Conservation (phyloP, 2,329 filamentous ascomycete genomes). For the Phialophora macrospora region DNA sequence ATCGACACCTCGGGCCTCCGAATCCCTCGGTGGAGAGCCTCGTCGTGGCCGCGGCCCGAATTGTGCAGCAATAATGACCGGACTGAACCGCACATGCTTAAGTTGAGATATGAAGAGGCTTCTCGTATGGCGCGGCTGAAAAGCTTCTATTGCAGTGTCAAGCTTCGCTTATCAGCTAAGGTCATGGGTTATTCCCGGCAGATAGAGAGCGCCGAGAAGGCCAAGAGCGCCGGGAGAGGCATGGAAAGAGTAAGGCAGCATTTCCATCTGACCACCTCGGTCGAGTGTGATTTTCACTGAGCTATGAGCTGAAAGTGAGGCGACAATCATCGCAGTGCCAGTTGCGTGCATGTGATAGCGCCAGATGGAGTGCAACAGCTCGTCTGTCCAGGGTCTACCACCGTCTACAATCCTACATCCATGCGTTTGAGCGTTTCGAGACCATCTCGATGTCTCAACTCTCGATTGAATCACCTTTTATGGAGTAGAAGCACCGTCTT, state of each 20-base stretch:
- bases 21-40: not conserved
- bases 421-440: not conserved
- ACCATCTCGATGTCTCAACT: too few species aligned
- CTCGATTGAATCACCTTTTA: too few species aligned
- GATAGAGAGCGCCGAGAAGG: too few species aligned
- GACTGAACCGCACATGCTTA: not conserved
- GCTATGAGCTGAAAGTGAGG: not conserved
- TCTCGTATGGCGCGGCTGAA: not conserved
- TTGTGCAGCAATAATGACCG: not conserved
- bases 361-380: not conserved
- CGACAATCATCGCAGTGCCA: not conserved
- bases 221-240: not conserved
- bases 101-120: not conserved
- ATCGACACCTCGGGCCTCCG: not conserved
- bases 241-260: not conserved
- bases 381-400: not conserved
- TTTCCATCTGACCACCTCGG: not conserved
- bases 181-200: slow-evolving; percentile 7
- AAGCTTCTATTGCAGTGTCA: not conserved
- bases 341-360: not conserved
- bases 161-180: not conserved
- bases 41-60: not conserved
- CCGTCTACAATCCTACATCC: not conserved
- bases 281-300: not conserved
- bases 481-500: too few species aligned